Evolutionary conservation across 345 rosid species (phyloP), one percentile per base, ranked within the genome.

Genomic region (Clausena lansium): DNA sequence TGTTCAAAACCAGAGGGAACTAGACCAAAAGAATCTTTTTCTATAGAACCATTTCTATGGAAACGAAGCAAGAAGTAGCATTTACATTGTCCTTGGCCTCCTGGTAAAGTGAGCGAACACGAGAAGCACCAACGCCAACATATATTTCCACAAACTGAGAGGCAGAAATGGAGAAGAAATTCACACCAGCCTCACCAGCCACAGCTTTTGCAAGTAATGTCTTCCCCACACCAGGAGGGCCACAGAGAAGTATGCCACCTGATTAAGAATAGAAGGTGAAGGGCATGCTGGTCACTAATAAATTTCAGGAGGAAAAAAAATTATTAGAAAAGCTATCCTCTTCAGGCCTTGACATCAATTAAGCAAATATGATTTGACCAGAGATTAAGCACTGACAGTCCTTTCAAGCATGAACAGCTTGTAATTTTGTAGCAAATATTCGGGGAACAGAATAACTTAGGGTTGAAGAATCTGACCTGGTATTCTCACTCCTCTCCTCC

Each of bases 201-300:
- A 94, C 98, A 83, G 98, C 98, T 90, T 93, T 93, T 70, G 97
- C 98, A 61, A 94, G 87, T 71, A 94, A 85, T 58, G 97, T 93
- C 84, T 94, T 94, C 71, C 97, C 98, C 41, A 94, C 98, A 62
- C 98, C 98, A 76, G 98, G 97, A 39, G 97, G 95, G 11, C 97
- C 98, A 80, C 97, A 94, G 35, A 94, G 92, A 79, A 94, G 95
- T 89, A 94, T 94, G 79, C 98, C 98, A 82, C 97, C 98, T 92
- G 79, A 81, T 76, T 45, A 59, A 81, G 65, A 77, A 82, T 22
- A 39, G 41, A 36, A 69, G 17, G 33, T 19, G 30, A 62, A 61
- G 27, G 47, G 47, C 15, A 20, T 2, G 61, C 22, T 62, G 45
- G 13, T 33, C 68, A 30, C 20, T 33, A 70, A 30, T 27, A 50